These are phyloP conservation scores for Entophlyctis helioformis DNA, from an alignment of 192 early-diverging fungal genomes.

Conservation along the genomic window DNA sequence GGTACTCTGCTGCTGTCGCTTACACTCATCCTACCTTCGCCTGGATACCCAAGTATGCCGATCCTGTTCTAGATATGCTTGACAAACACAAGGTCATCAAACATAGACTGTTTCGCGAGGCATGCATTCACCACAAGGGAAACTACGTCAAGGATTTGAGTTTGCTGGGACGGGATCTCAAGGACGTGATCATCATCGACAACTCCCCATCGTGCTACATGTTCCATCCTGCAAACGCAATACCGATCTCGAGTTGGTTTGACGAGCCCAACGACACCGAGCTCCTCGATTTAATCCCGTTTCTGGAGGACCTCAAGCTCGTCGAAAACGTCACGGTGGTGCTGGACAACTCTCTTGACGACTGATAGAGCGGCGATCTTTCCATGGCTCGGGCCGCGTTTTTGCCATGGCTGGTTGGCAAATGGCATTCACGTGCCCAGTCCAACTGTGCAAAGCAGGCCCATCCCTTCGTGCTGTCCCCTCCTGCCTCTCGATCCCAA, in stretches of 20 bases:
- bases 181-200: constrained; percentile 82
- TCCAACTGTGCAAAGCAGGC: no score
- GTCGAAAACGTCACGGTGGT: constrained; percentile 82
- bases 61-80: constrained; percentile 91
- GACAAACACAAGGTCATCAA: constrained; percentile 75
- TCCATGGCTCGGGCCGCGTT: no score
- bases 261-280: constrained; percentile 95
- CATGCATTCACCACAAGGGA: constrained; percentile 88
- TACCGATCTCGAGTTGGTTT: constrained; percentile 93
- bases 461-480: no score
- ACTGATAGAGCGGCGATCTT: neutral
- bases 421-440: no score
- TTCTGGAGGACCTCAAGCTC: constrained; percentile 79
- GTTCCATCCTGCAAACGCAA: constrained; percentile 92
- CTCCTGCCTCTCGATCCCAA: no score
- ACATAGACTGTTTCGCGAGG: constrained; percentile 92
- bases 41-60: constrained; percentile 88
- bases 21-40: no score
- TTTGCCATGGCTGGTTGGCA: no score
- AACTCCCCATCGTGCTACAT: constrained; percentile 94
- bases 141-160: constrained; percentile 97
- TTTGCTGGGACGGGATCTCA: constrained; percentile 75
- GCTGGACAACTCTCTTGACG: constrained; percentile 22
- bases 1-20: no score
- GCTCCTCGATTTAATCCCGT: constrained; percentile 85